Percentiles rank a stretch among this genome's conserved stretches.
Conservation (phyloP, 2,329 filamentous ascomycete species). For the Xylariaceae sp. region DNA sequence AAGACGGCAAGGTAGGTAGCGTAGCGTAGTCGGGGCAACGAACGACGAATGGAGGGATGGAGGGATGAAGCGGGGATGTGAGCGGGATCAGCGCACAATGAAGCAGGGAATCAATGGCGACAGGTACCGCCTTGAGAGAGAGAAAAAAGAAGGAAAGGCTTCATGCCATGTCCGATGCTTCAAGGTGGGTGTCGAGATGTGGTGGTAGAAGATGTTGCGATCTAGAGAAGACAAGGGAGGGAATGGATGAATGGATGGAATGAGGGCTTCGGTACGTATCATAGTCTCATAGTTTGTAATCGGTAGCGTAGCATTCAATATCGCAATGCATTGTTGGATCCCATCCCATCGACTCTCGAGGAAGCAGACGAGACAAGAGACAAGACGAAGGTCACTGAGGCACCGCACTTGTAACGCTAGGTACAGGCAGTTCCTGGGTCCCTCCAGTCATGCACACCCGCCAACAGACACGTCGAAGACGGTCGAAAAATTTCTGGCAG, state of each 20-base stretch:
- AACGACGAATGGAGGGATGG: conserved; percentile 6
- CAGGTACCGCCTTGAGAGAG: conserved; percentile 5
- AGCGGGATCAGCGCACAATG: background rate
- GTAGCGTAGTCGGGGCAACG: background rate
- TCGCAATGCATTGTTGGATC: background rate
- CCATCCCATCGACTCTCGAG: no score
- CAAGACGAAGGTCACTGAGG: no score
- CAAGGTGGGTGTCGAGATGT: background rate
- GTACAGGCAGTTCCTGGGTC: no score
- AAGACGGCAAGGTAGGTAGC: conserved; percentile 1
- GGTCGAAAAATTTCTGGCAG: conserved; percentile 6
- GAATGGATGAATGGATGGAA: conserved; percentile 5
- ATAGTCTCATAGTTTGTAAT: background rate
- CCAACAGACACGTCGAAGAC: conserved; percentile 2
- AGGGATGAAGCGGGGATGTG: background rate
- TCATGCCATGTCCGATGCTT: conserved; percentile 9
- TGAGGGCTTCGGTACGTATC: background rate
- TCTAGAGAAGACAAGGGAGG: conserved; percentile 8
- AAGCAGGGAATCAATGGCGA: background rate
- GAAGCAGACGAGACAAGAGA: no score
- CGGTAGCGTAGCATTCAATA: conserved; percentile 2
- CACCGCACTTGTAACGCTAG: no score
- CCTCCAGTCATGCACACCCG: no score
- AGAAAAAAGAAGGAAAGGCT: conserved; percentile 10
- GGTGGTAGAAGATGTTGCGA: background rate